These are phyloP conservation scores for Kalaharituber pfeilii DNA, from an alignment of 2,329 filamentous ascomycete species.

Conservation along the genomic window DNA sequence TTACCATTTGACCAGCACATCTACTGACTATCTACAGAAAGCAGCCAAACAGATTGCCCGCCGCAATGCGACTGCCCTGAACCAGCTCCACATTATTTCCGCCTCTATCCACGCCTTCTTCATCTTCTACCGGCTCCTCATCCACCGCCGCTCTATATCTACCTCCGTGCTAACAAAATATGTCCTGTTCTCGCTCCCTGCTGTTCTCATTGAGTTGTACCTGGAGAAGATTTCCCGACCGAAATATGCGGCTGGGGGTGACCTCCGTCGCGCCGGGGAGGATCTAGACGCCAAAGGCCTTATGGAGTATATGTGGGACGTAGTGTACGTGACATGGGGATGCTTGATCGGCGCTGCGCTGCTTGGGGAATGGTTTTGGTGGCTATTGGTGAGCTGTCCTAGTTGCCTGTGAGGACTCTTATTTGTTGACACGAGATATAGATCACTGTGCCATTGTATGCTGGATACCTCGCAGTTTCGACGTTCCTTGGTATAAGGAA, in stretches of 20 bases:
- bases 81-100: slow-evolving; percentile 64
- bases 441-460: slow-evolving; percentile 32
- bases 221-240: slow-evolving; percentile 75
- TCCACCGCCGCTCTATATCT: slow-evolving; percentile 36
- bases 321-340: slow-evolving; percentile 85
- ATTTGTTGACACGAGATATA: slow-evolving; percentile 5
- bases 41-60: slow-evolving; percentile 43
- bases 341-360: slow-evolving; percentile 54
- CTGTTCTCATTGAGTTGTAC: slow-evolving; percentile 63
- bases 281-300: slow-evolving; percentile 74
- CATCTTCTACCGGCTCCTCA: slow-evolving; percentile 50
- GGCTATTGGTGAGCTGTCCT: slow-evolving; percentile 34
- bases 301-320: slow-evolving; percentile 97
- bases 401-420: background rate
- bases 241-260: slow-evolving; percentile 36
- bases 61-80: slow-evolving; percentile 59
- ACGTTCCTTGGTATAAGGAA: slow-evolving; percentile 33
- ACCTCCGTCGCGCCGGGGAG: slow-evolving; percentile 63
- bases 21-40: slow-evolving; percentile 17
- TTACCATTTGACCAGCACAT: background rate
- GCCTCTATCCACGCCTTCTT: slow-evolving; percentile 56
- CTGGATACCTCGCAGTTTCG: slow-evolving; percentile 31
- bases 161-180: slow-evolving; percentile 39
- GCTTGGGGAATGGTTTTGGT: slow-evolving; percentile 67
- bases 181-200: slow-evolving; percentile 52